These are phyloP conservation scores for Schizosaccharomyces cryophilus DNA, from an alignment of 805 yeast genomes.

Conservation along the genomic window DNA sequence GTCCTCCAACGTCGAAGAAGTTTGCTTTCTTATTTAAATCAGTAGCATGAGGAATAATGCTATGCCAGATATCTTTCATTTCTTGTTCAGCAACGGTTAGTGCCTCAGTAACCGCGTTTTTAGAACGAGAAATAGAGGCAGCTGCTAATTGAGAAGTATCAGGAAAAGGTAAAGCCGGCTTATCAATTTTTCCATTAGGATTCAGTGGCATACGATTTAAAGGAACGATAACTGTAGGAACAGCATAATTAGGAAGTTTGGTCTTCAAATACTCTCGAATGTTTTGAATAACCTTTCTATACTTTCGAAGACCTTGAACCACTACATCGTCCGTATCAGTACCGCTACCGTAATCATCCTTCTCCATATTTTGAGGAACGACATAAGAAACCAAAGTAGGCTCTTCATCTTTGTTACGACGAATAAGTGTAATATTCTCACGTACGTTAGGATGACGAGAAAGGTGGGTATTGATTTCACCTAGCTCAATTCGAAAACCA, in stretches of 20 bases:
- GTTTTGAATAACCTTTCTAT: slow-evolving; percentile 53
- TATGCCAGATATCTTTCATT: slow-evolving; percentile 64
- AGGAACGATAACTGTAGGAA: slow-evolving; percentile 80
- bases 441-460: slow-evolving; percentile 82
- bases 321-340: slow-evolving; percentile 13
- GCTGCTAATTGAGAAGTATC: slow-evolving; percentile 60
- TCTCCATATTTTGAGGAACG: slow-evolving; percentile 41
- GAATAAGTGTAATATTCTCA: slow-evolving; percentile 77
- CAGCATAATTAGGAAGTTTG: slow-evolving; percentile 77
- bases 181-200: slow-evolving; percentile 96
- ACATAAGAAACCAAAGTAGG: slow-evolving; percentile 75
- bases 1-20: slow-evolving; percentile 95
- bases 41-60: slow-evolving; percentile 65
- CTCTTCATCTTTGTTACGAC: slow-evolving; percentile 79
- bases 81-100: slow-evolving; percentile 42
- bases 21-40: slow-evolving; percentile 61
- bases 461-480: slow-evolving; percentile 92
- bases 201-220: slow-evolving; percentile 67
- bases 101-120: slow-evolving; percentile 15
- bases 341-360: slow-evolving; percentile 22
- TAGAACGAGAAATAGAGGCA: slow-evolving; percentile 31
- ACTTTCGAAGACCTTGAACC: slow-evolving; percentile 55
- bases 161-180: slow-evolving; percentile 91
- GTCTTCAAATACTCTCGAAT: slow-evolving; percentile 63
- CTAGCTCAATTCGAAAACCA: slow-evolving; percentile 94